Conservation (phyloP, 257 asterid species). For the Galeopsis tetrahit region DNA sequence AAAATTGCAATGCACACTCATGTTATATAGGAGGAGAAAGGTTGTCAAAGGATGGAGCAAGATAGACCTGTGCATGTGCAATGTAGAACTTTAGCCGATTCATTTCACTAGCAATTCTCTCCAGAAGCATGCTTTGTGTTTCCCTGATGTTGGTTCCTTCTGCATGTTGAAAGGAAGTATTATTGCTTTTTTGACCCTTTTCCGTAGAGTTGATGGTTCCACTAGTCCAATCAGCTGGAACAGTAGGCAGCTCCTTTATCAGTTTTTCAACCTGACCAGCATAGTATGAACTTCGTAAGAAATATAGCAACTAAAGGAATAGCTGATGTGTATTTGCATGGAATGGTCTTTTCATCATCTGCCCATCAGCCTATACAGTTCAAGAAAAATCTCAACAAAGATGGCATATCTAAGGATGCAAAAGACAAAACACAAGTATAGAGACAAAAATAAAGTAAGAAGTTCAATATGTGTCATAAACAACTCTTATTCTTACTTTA, state of each 20-base stretch:
- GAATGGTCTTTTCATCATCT: slow-evolving; percentile 26
- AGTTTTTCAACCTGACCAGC: slow-evolving; percentile 83
- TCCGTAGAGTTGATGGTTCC: slow-evolving; percentile 48
- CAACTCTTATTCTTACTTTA: neutral
- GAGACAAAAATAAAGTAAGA: neutral
- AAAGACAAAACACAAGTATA: slow-evolving; percentile 1
- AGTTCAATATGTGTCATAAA: neutral
- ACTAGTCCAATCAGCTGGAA: slow-evolving; percentile 72
- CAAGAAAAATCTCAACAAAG: slow-evolving; percentile 12
- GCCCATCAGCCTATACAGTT: slow-evolving; percentile 3
- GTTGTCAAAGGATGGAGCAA: slow-evolving; percentile 35
- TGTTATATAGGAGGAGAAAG: neutral
- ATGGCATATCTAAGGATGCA: slow-evolving; percentile 9
- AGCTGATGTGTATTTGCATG: neutral
- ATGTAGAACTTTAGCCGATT: slow-evolving; percentile 89
- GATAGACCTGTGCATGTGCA: slow-evolving; percentile 80
- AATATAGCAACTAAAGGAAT: slow-evolving; percentile 20
- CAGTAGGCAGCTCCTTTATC: slow-evolving; percentile 87
- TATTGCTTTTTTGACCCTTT: slow-evolving; percentile 59
- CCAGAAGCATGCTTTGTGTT: slow-evolving; percentile 95
- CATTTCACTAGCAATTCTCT: slow-evolving; percentile 98
- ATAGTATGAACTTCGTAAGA: slow-evolving; percentile 29
- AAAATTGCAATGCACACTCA: neutral
- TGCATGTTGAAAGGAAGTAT: slow-evolving; percentile 56
- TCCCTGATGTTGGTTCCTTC: slow-evolving; percentile 86